Conservation (phyloP, 2,329 filamentous ascomycete species). For the Penicillium sp. region DNA sequence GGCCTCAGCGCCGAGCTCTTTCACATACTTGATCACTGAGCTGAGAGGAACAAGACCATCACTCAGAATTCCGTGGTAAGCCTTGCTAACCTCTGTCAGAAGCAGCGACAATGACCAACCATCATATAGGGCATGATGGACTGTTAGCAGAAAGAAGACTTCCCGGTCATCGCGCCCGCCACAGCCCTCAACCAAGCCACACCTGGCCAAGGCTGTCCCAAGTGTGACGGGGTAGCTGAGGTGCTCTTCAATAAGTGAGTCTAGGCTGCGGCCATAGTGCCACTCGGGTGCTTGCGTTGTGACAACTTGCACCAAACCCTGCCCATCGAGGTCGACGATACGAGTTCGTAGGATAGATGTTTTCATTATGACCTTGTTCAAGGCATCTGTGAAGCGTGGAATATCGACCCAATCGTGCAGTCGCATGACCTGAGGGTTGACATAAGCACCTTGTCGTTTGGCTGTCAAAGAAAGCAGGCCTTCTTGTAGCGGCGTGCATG, state of each 20-base stretch:
- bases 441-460: background rate
- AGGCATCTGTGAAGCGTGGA: background rate
- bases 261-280: background rate
- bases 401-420: background rate
- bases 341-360: background rate
- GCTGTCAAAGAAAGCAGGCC: background rate
- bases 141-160: background rate
- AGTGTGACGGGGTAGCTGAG: background rate
- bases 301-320: background rate
- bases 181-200: background rate
- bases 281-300: background rate
- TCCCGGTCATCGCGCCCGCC: background rate
- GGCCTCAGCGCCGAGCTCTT: background rate
- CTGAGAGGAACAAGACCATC: background rate
- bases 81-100: background rate
- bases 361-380: background rate
- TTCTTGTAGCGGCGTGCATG: background rate
- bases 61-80: background rate
- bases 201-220: background rate
- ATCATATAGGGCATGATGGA: background rate
- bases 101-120: background rate
- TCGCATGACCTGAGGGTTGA: background rate
- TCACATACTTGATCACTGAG: background rate
- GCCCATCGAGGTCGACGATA: background rate
- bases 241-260: background rate